These are phyloP conservation scores for Epithemia pelagica DNA, from an alignment of 108 stramenopile species.

Conservation along the genomic window DNA sequence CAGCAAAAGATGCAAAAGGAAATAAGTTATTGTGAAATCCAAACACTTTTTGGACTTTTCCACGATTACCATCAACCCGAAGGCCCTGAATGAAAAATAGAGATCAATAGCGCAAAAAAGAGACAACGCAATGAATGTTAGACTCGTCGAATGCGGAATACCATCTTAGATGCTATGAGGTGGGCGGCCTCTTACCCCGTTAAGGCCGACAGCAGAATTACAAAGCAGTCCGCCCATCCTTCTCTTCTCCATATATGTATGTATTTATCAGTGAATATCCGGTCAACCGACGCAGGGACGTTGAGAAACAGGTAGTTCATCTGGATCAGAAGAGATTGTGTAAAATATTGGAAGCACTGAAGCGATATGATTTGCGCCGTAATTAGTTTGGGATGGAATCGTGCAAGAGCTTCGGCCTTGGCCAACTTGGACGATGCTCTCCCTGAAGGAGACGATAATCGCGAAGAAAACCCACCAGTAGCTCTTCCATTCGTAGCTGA, in stretches of 20 bases:
- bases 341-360: constrained; percentile 74
- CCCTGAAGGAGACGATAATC: neutral
- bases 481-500: neutral
- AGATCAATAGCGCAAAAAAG: neutral
- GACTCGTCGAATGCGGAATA: neutral
- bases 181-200: constrained; percentile 22
- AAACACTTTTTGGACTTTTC: constrained; percentile 72
- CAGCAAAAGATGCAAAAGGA: constrained; percentile 57
- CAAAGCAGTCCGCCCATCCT: constrained; percentile 65
- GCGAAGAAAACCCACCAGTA: neutral
- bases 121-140: constrained; percentile 3
- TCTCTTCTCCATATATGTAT: constrained; percentile 46
- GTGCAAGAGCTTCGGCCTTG: neutral
- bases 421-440: neutral
- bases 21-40: constrained; percentile 76
- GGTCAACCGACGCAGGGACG: constrained; percentile 57
- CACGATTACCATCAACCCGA: constrained; percentile 43
- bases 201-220: constrained; percentile 49
- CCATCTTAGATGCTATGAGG: neutral
- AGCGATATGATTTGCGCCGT: constrained; percentile 16
- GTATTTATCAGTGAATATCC: constrained; percentile 71
- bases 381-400: constrained; percentile 37
- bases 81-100: constrained; percentile 21
- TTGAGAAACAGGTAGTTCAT: constrained; percentile 62
- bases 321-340: constrained; percentile 60